A percentile compares a stretch with the other conserved stretches of the same genome.
phyloP scores from a whole-genome alignment of 2,329 filamentous ascomycete species.

The Chrysoporthe puriensis region DNA sequence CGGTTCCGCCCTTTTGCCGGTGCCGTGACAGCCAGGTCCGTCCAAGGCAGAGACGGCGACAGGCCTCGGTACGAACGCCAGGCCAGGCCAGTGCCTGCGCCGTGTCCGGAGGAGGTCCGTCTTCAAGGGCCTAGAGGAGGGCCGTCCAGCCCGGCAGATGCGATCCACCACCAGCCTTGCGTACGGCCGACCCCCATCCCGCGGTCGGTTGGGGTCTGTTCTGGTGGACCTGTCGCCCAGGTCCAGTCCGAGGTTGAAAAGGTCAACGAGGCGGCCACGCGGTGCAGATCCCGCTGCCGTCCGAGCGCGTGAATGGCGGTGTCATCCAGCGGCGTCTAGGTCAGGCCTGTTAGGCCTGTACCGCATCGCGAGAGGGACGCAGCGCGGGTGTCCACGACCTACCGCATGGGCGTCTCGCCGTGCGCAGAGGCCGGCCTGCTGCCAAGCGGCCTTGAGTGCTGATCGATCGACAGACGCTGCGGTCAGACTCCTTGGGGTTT shows the following conservation, averaged over 20 bases:
- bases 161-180: too few relatives aligned
- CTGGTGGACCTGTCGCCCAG: not conserved
- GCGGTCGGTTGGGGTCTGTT: not conserved
- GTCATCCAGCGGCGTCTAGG: too few relatives aligned
- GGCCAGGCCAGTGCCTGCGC: not conserved
- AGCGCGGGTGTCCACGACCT: too few relatives aligned
- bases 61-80: constrained; percentile 11
- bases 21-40: not conserved
- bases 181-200: too few relatives aligned
- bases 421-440: not conserved
- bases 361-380: too few relatives aligned
- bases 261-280: not conserved
- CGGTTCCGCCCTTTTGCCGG: not conserved
- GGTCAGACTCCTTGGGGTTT: not conserved
- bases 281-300: constrained; percentile 5
- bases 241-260: not conserved
- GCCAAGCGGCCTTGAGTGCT: not conserved
- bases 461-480: not conserved
- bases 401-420: constrained; percentile 1
- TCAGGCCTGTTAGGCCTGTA: too few relatives aligned
- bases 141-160: too few relatives aligned
- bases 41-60: not conserved
- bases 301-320: not conserved
- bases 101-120: too few relatives aligned
- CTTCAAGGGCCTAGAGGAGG: too few relatives aligned